Conservation (phyloP, 148 eudicot genomes). For the Persicaria tinctoria region DNA sequence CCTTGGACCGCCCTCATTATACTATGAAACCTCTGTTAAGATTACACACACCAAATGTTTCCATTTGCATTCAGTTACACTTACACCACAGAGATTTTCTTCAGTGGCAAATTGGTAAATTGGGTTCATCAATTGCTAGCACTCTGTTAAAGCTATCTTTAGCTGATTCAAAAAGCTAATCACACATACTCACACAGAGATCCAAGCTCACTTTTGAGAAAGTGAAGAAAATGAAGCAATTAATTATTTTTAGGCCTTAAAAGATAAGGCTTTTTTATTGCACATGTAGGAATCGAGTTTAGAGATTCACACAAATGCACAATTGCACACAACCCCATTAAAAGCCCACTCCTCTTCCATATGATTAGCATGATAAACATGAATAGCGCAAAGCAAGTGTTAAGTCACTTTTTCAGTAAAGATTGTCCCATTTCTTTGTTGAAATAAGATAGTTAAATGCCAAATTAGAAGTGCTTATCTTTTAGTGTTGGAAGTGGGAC, state of each 20-base stretch:
- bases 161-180: conserved; percentile 18
- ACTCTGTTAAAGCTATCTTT: conserved; percentile 8
- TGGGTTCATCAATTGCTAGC: neutral
- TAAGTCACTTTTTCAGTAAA: neutral
- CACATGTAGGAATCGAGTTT: neutral
- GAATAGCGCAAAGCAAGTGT: neutral
- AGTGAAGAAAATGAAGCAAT: conserved; percentile 21
- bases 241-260: neutral
- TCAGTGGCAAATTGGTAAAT: conserved; percentile 14
- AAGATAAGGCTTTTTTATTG: neutral
- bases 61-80: neutral
- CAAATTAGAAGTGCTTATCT: neutral
- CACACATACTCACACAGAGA: neutral
- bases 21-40: conserved; percentile 61
- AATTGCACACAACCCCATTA: conserved; percentile 8
- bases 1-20: conserved; percentile 96
- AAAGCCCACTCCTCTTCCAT: conserved; percentile 10
- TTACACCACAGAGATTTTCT: neutral
- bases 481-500: neutral
- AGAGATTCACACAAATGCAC: conserved; percentile 4
- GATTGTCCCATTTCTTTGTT: neutral
- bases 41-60: neutral
- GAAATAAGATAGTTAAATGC: neutral
- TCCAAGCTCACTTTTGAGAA: conserved; percentile 18
- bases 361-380: conserved; percentile 9